phyloP scores from a whole-genome alignment of 331 rosid genomes.

The Prunus yedoensis region DNA sequence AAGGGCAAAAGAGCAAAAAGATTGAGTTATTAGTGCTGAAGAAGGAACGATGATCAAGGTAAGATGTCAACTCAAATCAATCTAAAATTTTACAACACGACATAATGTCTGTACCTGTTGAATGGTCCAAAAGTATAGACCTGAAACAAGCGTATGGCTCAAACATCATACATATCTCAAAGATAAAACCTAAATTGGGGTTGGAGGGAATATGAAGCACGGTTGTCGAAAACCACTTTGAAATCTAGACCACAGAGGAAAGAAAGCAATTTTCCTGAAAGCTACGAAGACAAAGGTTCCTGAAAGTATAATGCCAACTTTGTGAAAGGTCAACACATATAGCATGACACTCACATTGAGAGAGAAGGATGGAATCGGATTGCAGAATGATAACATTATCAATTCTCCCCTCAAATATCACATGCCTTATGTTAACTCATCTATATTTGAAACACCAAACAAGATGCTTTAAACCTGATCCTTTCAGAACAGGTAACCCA shows the following conservation, averaged over 20 bases:
- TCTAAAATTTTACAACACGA: neutral
- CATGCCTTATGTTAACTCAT: neutral
- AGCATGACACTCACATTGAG: neutral
- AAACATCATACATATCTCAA: neutral
- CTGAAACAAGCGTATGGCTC: neutral
- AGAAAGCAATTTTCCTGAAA: neutral
- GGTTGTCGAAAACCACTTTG: neutral
- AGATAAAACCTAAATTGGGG: neutral
- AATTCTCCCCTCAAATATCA: no score
- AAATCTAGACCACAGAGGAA: neutral
- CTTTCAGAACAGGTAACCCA: neutral
- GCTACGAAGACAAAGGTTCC: neutral
- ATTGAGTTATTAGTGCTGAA: neutral
- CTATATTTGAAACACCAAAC: neutral
- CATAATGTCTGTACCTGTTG: neutral
- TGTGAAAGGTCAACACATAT: neutral
- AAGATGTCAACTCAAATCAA: neutral
- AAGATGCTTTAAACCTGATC: neutral
- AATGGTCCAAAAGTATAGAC: neutral
- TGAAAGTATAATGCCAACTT: neutral
- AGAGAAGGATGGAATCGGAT: neutral
- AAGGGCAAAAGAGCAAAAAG: neutral
- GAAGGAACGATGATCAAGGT: neutral
- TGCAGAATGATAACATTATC: no score
- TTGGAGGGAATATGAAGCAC: neutral